phyloP scores from a whole-genome alignment of 2,329 filamentous ascomycete species.

The Pseudogymnoascus pannorum region DNA sequence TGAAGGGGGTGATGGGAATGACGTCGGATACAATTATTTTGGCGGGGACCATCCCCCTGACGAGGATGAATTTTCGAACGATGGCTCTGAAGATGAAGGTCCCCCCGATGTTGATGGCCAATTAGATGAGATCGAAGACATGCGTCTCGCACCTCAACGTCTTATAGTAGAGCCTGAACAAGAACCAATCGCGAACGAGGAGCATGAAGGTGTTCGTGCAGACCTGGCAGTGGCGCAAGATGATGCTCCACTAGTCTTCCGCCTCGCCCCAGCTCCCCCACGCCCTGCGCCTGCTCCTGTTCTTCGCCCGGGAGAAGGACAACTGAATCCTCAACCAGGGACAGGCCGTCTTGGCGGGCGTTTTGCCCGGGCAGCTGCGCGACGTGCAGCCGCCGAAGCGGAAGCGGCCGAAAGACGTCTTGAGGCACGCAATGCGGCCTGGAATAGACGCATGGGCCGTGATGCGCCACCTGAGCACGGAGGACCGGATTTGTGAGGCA shows the following conservation, averaged over 20 bases:
- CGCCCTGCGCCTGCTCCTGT: conserved; percentile 13
- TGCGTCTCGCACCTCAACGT: neutral
- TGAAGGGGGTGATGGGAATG: conserved; percentile 65
- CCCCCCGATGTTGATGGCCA: neutral
- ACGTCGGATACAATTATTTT: conserved; percentile 24
- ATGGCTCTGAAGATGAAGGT: conserved; percentile 10
- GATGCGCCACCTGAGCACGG: neutral
- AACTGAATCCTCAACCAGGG: neutral
- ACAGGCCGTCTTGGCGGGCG: neutral
- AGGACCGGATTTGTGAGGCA: neutral
- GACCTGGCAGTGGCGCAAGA: conserved; percentile 16
- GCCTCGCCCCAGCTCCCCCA: conserved; percentile 24
- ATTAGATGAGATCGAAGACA: neutral
- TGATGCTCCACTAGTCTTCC: conserved; percentile 28
- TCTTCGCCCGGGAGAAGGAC: conserved; percentile 11
- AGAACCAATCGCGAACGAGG: conserved; percentile 2
- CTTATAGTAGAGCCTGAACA: neutral
- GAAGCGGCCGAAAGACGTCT: neutral
- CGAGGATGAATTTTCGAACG: neutral
- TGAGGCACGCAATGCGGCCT: neutral
- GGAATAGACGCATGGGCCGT: conserved; percentile 3
- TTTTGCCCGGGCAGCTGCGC: neutral
- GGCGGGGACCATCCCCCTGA: conserved; percentile 14
- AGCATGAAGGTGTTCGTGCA: neutral
- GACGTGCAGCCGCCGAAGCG: neutral